phyloP scores from a whole-genome alignment of 2,329 filamentous ascomycete genomes.

The Ceratocystis eucalypticola region DNA sequence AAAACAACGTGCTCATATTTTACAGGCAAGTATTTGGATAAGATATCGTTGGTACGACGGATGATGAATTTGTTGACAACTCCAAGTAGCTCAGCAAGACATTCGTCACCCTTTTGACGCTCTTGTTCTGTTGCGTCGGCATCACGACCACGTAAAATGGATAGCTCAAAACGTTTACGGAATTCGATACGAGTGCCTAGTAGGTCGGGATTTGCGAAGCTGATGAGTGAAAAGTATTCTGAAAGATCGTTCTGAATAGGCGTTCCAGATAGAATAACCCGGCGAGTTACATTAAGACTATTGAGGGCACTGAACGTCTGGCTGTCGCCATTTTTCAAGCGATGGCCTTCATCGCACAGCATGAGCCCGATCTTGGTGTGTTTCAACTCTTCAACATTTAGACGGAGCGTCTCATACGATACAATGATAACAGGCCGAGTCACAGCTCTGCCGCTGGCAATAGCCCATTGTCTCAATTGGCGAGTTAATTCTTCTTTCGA shows the following conservation, averaged over 20 bases:
- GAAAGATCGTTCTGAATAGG: slow-evolving; percentile 98
- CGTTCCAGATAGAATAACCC: slow-evolving; percentile 91
- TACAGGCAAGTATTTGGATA: slow-evolving; percentile 93
- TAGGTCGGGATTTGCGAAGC: slow-evolving; percentile 89
- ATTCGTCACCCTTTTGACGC: slow-evolving; percentile 67
- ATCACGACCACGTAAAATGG: slow-evolving; percentile 82
- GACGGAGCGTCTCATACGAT: slow-evolving; percentile 86
- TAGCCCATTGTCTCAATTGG: slow-evolving; percentile 89
- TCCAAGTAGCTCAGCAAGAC: slow-evolving; percentile 63
- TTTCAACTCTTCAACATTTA: slow-evolving; percentile 82
- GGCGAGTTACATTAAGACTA: slow-evolving; percentile 72
- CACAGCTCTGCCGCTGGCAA: slow-evolving; percentile 75
- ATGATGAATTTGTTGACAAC: slow-evolving; percentile 99
- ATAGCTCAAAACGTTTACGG: slow-evolving; percentile 83
- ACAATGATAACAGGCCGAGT: slow-evolving; percentile 92
- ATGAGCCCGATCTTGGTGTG: slow-evolving; percentile 83
- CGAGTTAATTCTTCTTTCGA: slow-evolving; percentile 83
- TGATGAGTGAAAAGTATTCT: slow-evolving; percentile 90
- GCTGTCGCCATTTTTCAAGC: slow-evolving; percentile 91
- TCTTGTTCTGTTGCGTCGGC: slow-evolving; percentile 77
- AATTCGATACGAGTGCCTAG: slow-evolving; percentile 84
- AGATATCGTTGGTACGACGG: slow-evolving; percentile 88
- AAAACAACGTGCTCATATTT: slow-evolving; percentile 99
- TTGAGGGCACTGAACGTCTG: slow-evolving; percentile 90
- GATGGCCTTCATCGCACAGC: slow-evolving; percentile 92